Conservation (phyloP, 352 stramenopile species). For the Phytopythium litorale region DNA sequence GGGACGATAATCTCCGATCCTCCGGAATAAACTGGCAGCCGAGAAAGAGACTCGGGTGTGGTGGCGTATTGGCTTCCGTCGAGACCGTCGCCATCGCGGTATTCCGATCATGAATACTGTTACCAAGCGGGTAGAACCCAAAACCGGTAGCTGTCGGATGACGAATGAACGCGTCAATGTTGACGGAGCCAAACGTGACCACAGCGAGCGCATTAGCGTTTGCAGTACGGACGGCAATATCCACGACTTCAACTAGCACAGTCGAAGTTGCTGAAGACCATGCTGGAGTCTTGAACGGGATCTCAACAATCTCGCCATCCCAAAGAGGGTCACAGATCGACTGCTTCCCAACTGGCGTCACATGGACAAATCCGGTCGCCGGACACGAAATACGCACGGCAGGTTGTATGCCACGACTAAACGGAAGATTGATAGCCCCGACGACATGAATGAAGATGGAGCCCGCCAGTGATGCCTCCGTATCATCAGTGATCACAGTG, state of each 20-base stretch:
- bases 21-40: constrained; percentile 43
- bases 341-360: constrained; percentile 28
- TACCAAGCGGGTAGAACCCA: constrained; percentile 18
- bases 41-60: constrained; percentile 22
- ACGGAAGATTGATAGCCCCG: constrained; percentile 21
- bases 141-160: constrained; percentile 32
- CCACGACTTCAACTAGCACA: constrained; percentile 35
- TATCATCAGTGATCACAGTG: background rate
- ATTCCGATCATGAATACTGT: background rate
- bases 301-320: constrained; percentile 17
- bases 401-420: constrained; percentile 33
- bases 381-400: constrained; percentile 22
- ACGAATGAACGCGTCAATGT: constrained; percentile 27
- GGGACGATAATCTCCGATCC: constrained; percentile 4
- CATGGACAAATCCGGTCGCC: constrained; percentile 5
- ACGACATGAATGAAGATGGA: constrained; percentile 34
- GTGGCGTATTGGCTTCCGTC: background rate
- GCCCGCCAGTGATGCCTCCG: constrained; percentile 7
- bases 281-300: constrained; percentile 17
- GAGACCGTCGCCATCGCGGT: no score
- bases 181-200: constrained; percentile 28
- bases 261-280: background rate
- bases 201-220: constrained; percentile 30
- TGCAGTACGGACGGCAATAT: constrained; percentile 31
- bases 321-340: constrained; percentile 30